Evolutionary conservation across 163 green algal genomes (phyloP).

Genomic region (Chlorella variabilis): DNA sequence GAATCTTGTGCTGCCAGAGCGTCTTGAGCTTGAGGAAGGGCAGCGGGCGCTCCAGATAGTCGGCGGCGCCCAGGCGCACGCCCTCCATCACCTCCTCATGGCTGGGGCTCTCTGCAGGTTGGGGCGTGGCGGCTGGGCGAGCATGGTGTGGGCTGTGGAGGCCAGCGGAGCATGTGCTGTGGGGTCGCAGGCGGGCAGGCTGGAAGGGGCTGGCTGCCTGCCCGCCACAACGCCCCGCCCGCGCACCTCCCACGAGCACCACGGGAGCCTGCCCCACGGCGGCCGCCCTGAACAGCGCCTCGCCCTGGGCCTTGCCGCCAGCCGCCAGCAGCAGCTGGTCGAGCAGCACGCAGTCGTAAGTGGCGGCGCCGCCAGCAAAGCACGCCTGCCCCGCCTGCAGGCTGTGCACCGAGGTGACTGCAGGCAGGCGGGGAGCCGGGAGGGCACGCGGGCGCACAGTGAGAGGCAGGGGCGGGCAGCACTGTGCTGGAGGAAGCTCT

Average conservation of each 20-base stretch:
- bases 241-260: constrained; percentile 22
- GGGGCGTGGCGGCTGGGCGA: no score
- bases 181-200: no score
- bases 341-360: background rate
- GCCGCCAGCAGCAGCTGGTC: background rate
- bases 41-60: constrained; percentile 23
- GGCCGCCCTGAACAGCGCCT: constrained; percentile 6
- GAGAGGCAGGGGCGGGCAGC: no score
- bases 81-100: constrained; percentile 1
- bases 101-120: background rate
- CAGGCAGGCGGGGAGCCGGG: background rate
- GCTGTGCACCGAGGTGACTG: constrained; percentile 2
- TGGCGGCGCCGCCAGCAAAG: background rate
- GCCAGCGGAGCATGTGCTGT: no score
- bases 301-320: background rate
- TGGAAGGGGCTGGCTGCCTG: no score
- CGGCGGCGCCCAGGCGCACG: constrained; percentile 6
- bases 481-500: no score
- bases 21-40: constrained; percentile 8
- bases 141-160: no score
- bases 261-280: background rate
- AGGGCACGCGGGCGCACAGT: no score
- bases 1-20: constrained; percentile 30
- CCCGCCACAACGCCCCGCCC: background rate
- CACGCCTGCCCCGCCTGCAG: background rate